These are phyloP conservation scores for Malbranchea cinnamomea DNA, from an alignment of 2,329 filamentous ascomycete species.

Conservation along the genomic window DNA sequence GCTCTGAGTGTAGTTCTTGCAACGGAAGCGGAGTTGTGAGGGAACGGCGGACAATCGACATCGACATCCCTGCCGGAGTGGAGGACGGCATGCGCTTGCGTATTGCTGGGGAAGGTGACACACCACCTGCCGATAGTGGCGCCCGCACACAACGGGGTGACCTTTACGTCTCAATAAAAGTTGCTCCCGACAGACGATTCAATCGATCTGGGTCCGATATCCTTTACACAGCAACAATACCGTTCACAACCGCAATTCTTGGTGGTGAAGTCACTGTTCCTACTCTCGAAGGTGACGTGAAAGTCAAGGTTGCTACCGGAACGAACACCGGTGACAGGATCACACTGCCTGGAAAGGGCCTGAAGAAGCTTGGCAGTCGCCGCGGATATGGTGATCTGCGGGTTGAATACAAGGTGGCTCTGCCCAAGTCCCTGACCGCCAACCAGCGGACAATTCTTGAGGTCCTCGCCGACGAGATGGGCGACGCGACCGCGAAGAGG, in stretches of 20 bases:
- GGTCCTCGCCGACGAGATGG: conserved; percentile 93
- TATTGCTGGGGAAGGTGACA: conserved; percentile 74
- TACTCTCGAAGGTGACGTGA: conserved; percentile 79
- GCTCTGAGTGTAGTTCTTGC: conserved; percentile 68
- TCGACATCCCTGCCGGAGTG: conserved; percentile 89
- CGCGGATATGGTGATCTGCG: conserved; percentile 59
- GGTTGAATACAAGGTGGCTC: conserved; percentile 86
- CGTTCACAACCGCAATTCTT: conserved; percentile 80
- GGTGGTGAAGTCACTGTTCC: conserved; percentile 83
- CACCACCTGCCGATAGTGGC: conserved; percentile 51
- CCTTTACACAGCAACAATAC: conserved; percentile 79
- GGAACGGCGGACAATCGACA: conserved; percentile 65
- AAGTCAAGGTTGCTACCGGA: conserved; percentile 78
- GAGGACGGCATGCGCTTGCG: conserved; percentile 91
- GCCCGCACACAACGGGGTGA: conserved; percentile 62
- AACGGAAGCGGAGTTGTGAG: conserved; percentile 69
- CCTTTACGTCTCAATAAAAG: conserved; percentile 78
- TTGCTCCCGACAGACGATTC: conserved; percentile 83
- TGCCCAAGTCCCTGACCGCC: conserved; percentile 84
- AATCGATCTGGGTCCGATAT: conserved; percentile 77
- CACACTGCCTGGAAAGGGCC: conserved; percentile 78
- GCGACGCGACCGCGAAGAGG: conserved; percentile 77
- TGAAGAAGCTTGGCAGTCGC: conserved; percentile 66
- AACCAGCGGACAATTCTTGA: conserved; percentile 90
- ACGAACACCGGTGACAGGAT: conserved; percentile 87